These are phyloP conservation scores for Pyronema omphalodes DNA, from an alignment of 495 filamentous ascomycete species.

Conservation along the genomic window DNA sequence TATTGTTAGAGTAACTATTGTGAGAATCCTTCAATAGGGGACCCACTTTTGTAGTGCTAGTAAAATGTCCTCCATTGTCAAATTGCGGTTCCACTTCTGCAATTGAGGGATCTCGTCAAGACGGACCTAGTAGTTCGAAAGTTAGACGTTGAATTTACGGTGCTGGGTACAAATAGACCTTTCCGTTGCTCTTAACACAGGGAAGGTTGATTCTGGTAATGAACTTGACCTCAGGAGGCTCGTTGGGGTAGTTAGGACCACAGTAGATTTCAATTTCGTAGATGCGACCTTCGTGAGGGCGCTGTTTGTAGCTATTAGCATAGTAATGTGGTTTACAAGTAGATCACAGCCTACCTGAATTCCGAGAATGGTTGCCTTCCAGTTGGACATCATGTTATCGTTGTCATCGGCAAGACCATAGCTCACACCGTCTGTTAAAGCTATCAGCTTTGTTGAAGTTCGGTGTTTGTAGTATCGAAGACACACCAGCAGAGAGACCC, in stretches of 20 bases:
- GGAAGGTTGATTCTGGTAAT: conserved; percentile 87
- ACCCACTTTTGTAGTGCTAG: conserved; percentile 63
- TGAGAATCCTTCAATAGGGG: conserved; percentile 3
- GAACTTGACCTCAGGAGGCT: conserved; percentile 75
- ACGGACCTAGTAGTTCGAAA: conserved; percentile 56
- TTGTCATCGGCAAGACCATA: conserved; percentile 90
- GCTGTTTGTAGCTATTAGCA: conserved; percentile 33
- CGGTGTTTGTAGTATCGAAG: background rate
- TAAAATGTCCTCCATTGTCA: conserved; percentile 84
- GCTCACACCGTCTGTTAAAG: conserved; percentile 66
- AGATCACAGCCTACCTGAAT: conserved; percentile 54
- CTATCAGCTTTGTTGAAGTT: conserved; percentile 11
- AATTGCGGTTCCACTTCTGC: conserved; percentile 64
- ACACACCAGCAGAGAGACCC: conserved; percentile 73
- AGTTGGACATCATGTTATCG: conserved; percentile 93
- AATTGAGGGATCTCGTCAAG: conserved; percentile 18
- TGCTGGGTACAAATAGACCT: conserved; percentile 29
- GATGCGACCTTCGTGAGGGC: conserved; percentile 92
- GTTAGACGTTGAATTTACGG: conserved; percentile 48
- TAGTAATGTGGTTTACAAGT: background rate
- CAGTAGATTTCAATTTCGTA: conserved; percentile 97
- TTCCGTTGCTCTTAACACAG: conserved; percentile 61
- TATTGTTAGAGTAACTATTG: conserved; percentile 12
- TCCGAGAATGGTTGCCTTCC: conserved; percentile 93
- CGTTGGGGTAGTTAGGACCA: conserved; percentile 71